Evolutionary conservation across 208 protist species (phyloP), one percentile per base, ranked within the genome.

Genomic region (Acanthamoeba healyi): DNA sequence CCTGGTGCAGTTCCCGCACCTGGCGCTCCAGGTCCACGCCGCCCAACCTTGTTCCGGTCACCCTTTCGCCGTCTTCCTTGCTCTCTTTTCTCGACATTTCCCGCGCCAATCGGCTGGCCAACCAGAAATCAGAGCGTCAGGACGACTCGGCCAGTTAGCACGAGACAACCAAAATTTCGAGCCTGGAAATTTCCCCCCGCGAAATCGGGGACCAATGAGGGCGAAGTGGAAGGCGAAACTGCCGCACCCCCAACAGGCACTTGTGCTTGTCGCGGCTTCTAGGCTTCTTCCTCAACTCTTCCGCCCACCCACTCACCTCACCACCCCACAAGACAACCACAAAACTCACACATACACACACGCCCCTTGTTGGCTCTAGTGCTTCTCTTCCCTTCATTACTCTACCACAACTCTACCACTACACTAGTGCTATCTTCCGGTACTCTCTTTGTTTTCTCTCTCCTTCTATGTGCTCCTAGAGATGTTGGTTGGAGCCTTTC

Each of bases 31-130:
- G 19, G 58, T 65, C 58, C 19, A 4, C 17, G 2, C 4, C 56
- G 15, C 58, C 58, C 58, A 36, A n/a, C 17, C 51, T 58, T 46
- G 67, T 77, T 67, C 58, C 19, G 67, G 67, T 77, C 67, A 26
- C 67, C 38, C 32, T 84, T 84, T 84, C 74, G 44, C 24, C 74
- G 22, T 84, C 74, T 84, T 84, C 44, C 74, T 49, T 42, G 46
- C 4, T 44, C 36, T 29, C n/a, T 84, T 84, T 84, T 84, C 24
- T 9, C 74, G 74, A 84, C 38, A 36, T 49, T 84, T 84, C 74
- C 74, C 15, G 17, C 12, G 1, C 22, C 10, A 12, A 12, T 58
- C 17, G 3, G 1, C 12, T 1, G n/a, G 7, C 74, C 74, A 84
- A 49, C 19, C 74, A 56, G 6, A 49, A 84, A 17, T 56, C 38